Conservation (phyloP, 345 rosid species). For the Rubroshorea leprosula region DNA sequence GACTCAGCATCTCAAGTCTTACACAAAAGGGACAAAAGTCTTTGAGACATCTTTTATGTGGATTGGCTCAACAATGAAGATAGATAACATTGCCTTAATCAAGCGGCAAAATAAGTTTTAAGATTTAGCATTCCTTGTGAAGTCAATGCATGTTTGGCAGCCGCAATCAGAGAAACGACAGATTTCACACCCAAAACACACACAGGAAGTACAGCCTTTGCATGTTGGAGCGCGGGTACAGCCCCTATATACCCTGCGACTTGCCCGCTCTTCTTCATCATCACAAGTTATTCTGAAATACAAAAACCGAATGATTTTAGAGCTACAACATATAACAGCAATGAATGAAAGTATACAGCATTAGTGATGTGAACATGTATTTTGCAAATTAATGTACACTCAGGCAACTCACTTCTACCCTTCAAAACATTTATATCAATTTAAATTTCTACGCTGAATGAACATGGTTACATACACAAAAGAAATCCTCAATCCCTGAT, state of each 20-base stretch:
- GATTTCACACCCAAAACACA: slow-evolving; percentile 86
- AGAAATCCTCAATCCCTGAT: too few relatives aligned
- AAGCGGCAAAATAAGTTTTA: too few relatives aligned
- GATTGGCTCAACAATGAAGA: too few relatives aligned
- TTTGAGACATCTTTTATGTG: too few relatives aligned
- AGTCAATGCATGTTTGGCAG: slow-evolving; percentile 94
- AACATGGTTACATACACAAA: too few relatives aligned
- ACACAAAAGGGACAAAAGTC: too few relatives aligned
- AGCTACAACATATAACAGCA: not conserved
- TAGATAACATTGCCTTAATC: too few relatives aligned
- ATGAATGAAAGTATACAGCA: not conserved
- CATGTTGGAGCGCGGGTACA: slow-evolving; percentile 77
- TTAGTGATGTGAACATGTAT: too few relatives aligned
- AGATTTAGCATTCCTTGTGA: slow-evolving; percentile 57
- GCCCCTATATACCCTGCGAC: slow-evolving; percentile 83
- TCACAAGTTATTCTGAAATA: slow-evolving; percentile 10
- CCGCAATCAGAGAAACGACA: slow-evolving; percentile 86
- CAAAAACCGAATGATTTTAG: not conserved
- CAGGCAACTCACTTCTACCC: not conserved
- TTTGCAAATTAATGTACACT: not conserved
- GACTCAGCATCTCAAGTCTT: too few relatives aligned
- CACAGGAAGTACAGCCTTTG: slow-evolving; percentile 95
- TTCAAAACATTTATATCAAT: too few relatives aligned
- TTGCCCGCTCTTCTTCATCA: slow-evolving; percentile 46
- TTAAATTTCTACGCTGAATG: too few relatives aligned